These are phyloP conservation scores for Striga hermonthica DNA, from an alignment of 305 asterid species.

Conservation along the genomic window DNA sequence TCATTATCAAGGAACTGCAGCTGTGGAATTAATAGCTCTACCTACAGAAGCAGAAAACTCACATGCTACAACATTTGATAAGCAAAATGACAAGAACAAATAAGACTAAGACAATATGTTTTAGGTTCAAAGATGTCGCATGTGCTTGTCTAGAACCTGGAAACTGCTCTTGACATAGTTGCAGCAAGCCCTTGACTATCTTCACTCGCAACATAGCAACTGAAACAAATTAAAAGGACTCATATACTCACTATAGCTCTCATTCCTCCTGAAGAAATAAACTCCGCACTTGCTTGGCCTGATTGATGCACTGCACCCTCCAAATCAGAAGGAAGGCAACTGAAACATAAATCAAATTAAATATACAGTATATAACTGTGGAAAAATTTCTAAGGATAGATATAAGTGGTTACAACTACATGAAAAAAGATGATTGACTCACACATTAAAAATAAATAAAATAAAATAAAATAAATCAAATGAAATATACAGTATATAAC, in stretches of 20 bases:
- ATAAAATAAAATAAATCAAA: too few relatives aligned
- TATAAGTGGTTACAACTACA: background rate
- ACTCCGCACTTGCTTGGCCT: constrained; percentile 75
- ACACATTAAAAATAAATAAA: too few relatives aligned
- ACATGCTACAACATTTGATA: background rate
- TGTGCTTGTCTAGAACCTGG: background rate
- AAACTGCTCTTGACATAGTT: constrained; percentile 4
- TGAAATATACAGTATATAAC: constrained; percentile 4
- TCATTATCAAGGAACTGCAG: constrained; percentile 89
- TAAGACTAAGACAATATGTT: background rate
- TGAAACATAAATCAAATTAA: constrained; percentile 40
- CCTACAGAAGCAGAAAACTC: constrained; percentile 43
- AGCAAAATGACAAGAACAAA: background rate
- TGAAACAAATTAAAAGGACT: background rate
- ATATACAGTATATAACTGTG: background rate
- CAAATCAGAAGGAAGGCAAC: constrained; percentile 91
- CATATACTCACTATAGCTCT: constrained; percentile 69
- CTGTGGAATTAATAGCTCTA: constrained; percentile 89
- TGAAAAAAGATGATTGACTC: too few relatives aligned
- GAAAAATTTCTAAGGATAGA: constrained; percentile 12
- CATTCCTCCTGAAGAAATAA: constrained; percentile 80
- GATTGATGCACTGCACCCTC: constrained; percentile 93
- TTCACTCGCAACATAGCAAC: constrained; percentile 20
- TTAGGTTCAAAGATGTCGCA: constrained; percentile 8
- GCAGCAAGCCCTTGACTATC: background rate